phyloP scores from a whole-genome alignment of 192 early-diverging fungal species.

The Gryganskiella cystojenkinii region DNA sequence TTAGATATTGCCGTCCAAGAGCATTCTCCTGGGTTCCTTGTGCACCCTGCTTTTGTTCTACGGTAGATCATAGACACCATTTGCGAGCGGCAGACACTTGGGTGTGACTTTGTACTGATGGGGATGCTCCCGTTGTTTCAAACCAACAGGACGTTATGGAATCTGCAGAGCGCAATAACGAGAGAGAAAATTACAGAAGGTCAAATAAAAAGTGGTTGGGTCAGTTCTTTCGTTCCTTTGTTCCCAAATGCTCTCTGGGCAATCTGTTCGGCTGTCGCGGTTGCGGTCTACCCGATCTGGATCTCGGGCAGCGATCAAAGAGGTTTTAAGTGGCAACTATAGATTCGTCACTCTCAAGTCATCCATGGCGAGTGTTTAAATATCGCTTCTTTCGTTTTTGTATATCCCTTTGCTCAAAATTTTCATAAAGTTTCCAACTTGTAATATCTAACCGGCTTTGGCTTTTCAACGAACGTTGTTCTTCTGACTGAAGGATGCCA shows the following conservation, averaged over 20 bases:
- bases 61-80: constrained; percentile 43
- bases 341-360: not conserved
- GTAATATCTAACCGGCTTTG: no score
- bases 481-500: no score
- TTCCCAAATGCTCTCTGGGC: constrained; percentile 55
- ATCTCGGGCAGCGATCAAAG: constrained; percentile 24
- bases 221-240: no score
- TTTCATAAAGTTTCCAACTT: no score
- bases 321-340: constrained; percentile 28
- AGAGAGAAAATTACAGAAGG: not conserved
- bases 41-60: no score
- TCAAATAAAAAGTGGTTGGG: not conserved
- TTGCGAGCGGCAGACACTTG: constrained; percentile 34
- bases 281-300: constrained; percentile 69
- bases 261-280: constrained; percentile 59
- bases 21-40: no score
- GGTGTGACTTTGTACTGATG: constrained; percentile 23
- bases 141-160: constrained; percentile 36
- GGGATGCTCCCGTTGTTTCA: constrained; percentile 43
- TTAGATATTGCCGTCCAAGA: no score
- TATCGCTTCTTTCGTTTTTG: no score
- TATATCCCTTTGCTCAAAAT: no score
- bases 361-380: constrained; percentile 32
- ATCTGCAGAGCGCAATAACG: constrained; percentile 8
- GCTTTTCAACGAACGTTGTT: no score